A percentile compares a stretch with the other conserved stretches of the same genome.
Conservation (phyloP, 106 monocot genomes). For the Apostasia shenzhenica region DNA sequence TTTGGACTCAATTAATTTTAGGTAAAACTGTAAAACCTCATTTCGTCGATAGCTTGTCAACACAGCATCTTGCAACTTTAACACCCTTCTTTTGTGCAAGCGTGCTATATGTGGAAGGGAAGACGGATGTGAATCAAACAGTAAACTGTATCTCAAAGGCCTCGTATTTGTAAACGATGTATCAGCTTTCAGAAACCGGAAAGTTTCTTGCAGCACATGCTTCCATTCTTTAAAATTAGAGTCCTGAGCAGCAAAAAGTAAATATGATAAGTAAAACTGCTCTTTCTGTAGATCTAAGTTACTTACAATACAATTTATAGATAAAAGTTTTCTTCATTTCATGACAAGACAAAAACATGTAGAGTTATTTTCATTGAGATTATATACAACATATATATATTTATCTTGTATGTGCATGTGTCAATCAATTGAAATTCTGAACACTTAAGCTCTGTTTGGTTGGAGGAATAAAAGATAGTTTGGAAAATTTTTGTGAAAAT, state of each 20-base stretch:
- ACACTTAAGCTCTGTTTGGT: too few species aligned
- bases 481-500: too few species aligned
- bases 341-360: too few species aligned
- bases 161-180: slow-evolving; percentile 33
- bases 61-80: slow-evolving; percentile 78
- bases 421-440: too few species aligned
- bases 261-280: background rate
- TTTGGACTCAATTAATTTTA: background rate
- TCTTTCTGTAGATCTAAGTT: background rate
- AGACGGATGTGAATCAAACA: slow-evolving; percentile 70
- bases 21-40: slow-evolving; percentile 53
- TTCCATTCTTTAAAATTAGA: slow-evolving; percentile 97
- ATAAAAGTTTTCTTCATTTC: background rate
- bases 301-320: background rate
- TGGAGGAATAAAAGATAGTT: too few species aligned
- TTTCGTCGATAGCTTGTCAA: slow-evolving; percentile 70
- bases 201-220: slow-evolving; percentile 72
- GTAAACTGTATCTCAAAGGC: slow-evolving; percentile 66
- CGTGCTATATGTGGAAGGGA: slow-evolving; percentile 60
- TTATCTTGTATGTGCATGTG: too few species aligned
- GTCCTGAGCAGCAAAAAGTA: slow-evolving; percentile 30
- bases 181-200: slow-evolving; percentile 70
- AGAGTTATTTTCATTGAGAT: too few species aligned
- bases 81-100: slow-evolving; percentile 48
- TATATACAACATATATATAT: too few species aligned